A percentile compares a stretch with the other conserved stretches of the same genome.
Evolutionary conservation across 352 stramenopile species (phyloP).

Genomic region (Blastocystis sp.): DNA sequence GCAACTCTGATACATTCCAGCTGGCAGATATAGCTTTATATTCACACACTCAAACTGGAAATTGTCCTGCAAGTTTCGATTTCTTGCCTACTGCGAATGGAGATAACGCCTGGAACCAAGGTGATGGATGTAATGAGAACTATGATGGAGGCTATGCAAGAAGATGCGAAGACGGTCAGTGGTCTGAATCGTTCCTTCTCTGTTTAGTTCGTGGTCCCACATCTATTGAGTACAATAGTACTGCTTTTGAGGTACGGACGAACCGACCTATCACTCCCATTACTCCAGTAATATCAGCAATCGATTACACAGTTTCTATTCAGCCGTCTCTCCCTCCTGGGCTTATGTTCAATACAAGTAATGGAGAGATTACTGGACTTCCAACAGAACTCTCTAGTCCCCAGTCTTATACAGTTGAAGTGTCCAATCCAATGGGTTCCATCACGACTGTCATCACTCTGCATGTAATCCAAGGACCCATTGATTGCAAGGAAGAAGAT

Average conservation of each 20-base stretch:
- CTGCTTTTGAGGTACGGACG: not conserved
- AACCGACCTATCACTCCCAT: not conserved
- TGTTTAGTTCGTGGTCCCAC: not conserved
- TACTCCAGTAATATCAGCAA: not conserved
- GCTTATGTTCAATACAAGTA: not conserved
- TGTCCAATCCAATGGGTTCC: not conserved
- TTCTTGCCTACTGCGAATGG: slow-evolving; percentile 12
- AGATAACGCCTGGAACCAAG: not conserved
- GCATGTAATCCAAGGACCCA: not conserved
- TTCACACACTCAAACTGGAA: not conserved
- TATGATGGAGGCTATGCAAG: not conserved
- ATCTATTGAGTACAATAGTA: not conserved
- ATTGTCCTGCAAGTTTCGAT: not conserved
- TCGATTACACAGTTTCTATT: not conserved
- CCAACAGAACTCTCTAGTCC: not conserved
- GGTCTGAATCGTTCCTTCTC: not conserved
- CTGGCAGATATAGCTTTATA: slow-evolving; percentile 39
- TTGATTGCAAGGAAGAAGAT: not conserved
- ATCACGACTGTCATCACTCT: not conserved
- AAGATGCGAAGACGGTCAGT: not conserved
- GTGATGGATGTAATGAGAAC: not conserved
- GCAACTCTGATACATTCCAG: slow-evolving; percentile 11
- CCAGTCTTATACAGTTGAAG: not conserved
- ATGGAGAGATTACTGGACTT: not conserved
- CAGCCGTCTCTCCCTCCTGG: not conserved